phyloP scores from a whole-genome alignment of 2,329 filamentous ascomycete genomes.

The Acephala macrosclerotiorum region DNA sequence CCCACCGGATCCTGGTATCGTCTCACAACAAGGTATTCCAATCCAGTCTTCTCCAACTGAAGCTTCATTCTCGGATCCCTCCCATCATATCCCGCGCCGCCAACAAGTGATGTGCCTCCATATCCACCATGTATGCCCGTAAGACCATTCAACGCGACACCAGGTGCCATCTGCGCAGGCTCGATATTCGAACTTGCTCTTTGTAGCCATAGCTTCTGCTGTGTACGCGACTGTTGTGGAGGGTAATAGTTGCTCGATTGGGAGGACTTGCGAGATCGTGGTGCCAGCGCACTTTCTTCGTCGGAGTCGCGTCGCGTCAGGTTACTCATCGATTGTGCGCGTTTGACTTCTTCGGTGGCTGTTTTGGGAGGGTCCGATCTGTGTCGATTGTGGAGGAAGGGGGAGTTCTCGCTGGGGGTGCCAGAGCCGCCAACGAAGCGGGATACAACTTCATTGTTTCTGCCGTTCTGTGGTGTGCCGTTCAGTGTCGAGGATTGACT shows the following conservation, averaged over 20 bases:
- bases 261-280: slow-evolving; percentile 45
- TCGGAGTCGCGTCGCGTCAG: slow-evolving; percentile 35
- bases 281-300: slow-evolving; percentile 53
- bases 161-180: slow-evolving; percentile 58
- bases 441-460: slow-evolving; percentile 60
- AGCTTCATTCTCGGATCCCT: slow-evolving; percentile 69
- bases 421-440: slow-evolving; percentile 64
- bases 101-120: slow-evolving; percentile 43
- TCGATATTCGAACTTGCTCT: slow-evolving; percentile 77
- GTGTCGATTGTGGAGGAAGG: slow-evolving; percentile 53
- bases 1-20: slow-evolving; percentile 75
- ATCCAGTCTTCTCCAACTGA: slow-evolving; percentile 72
- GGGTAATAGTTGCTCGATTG: slow-evolving; percentile 37
- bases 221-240: slow-evolving; percentile 67
- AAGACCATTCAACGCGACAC: slow-evolving; percentile 45
- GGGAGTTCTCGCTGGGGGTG: slow-evolving; percentile 57
- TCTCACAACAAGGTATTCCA: slow-evolving; percentile 78
- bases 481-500: slow-evolving; percentile 31
- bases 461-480: slow-evolving; percentile 32
- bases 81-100: slow-evolving; percentile 62
- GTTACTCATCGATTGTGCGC: slow-evolving; percentile 43
- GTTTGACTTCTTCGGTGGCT: slow-evolving; percentile 37
- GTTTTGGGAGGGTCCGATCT: slow-evolving; percentile 19
- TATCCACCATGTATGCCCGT: slow-evolving; percentile 35
- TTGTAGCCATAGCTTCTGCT: slow-evolving; percentile 79